Evolutionary conservation across 2,329 filamentous ascomycete genomes (phyloP), one percentile per base, ranked within the genome.

Genomic region (Onygenales sp.): DNA sequence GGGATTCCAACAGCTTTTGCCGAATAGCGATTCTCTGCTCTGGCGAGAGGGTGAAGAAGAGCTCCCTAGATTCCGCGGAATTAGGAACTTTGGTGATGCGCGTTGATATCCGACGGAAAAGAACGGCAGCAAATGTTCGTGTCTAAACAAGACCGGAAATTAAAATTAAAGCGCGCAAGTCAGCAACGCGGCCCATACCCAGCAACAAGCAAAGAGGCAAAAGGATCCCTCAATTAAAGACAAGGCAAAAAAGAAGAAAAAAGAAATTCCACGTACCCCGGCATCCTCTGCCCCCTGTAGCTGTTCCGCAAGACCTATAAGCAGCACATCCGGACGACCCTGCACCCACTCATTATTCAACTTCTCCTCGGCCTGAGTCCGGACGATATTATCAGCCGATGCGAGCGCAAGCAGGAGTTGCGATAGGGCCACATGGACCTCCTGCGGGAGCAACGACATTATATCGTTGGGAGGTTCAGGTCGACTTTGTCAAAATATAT

Each of bases 301-400:
- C 73, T 97, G 92, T 74, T 97, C 93, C 42, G 87, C 91, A 63
- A 98, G 76, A 59, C 91, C 93, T 86, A 97, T 93, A 67, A 98
- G 76, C 61, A 97, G 78, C 62, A 95, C 80, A 65, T 96, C 91
- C 37, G 93, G 91, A 56, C 87, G 82, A 54, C 82, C 79, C 57
- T 77, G 75, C 37, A 90, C 87, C 93, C 93, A 98, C 77, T 90
- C 91, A 72, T 83, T 88, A 70, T 89, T 88, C 58, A 98, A 77
- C 69, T 91, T 86, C 59, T 94, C 88, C 72, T 98, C 93, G 51
- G 92, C 92, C 70, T 88, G 83, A 33, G 87, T 83, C 67, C 93
- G 86, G 63, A 88, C 79, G 54, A 78, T 78, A 74, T 98, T 98
- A 74, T 98, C 92, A 62, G 89, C 75, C 47, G 88, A 92, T 74